Conservation (phyloP, 805 yeast genomes). For the Millerozyma miso region DNA sequence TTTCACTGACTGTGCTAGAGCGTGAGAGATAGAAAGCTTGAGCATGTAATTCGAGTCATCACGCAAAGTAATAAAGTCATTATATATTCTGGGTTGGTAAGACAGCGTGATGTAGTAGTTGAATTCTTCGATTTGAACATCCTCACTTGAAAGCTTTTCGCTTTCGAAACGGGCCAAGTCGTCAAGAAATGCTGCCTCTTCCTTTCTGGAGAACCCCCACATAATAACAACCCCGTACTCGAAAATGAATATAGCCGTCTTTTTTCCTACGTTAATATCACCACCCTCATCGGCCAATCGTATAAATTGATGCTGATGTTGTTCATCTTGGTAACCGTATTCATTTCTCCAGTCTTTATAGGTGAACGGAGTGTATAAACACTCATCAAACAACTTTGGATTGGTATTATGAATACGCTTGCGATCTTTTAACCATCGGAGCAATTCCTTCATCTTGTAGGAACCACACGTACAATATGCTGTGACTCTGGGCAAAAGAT, state of each 20-base stretch:
- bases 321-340: slow-evolving; percentile 10
- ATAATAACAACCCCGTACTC: slow-evolving; percentile 96
- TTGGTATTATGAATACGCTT: slow-evolving; percentile 68
- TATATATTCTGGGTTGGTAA: slow-evolving; percentile 92
- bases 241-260: slow-evolving; percentile 80
- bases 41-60: slow-evolving; percentile 90
- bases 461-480: slow-evolving; percentile 96
- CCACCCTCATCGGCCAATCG: slow-evolving; percentile 93
- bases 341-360: slow-evolving; percentile 71
- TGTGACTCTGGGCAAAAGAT: slow-evolving; percentile 85
- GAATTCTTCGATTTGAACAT: slow-evolving; percentile 90
- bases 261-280: slow-evolving; percentile 80
- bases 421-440: slow-evolving; percentile 79
- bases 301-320: slow-evolving; percentile 38
- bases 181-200: slow-evolving; percentile 74
- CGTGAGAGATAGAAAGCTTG: slow-evolving; percentile 90
- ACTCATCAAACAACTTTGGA: slow-evolving; percentile 91
- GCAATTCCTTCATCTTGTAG: slow-evolving; percentile 81
- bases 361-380: slow-evolving; percentile 86
- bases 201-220: slow-evolving; percentile 90
- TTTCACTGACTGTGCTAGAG: slow-evolving; percentile 92
- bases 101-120: slow-evolving; percentile 91
- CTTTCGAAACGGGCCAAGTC: slow-evolving; percentile 89
- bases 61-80: slow-evolving; percentile 88
- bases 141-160: slow-evolving; percentile 88